Percentiles rank a stretch among this genome's conserved stretches.
Evolutionary conservation across 129 eudicot species (phyloP).

Genomic region (Artemisia argyi): DNA sequence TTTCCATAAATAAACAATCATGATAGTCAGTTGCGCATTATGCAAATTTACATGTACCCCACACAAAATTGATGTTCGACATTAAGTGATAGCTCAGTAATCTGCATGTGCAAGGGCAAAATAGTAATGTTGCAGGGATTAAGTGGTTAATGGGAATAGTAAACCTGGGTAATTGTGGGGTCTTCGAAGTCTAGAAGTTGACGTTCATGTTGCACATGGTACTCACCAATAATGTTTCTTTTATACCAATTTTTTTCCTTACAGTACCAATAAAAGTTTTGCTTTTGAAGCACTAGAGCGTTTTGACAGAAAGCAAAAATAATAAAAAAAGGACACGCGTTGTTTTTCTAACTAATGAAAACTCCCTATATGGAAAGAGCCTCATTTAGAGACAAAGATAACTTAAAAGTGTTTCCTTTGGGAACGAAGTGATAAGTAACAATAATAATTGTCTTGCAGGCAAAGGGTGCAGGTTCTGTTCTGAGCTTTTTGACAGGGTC

Average conservation of each 20-base stretch:
- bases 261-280: background rate
- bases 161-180: conserved; percentile 1
- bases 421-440: background rate
- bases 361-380: background rate
- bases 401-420: background rate
- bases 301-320: no score
- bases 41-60: conserved; percentile 1
- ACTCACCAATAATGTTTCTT: conserved; percentile 4
- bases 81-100: background rate
- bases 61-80: conserved; percentile 8
- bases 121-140: background rate
- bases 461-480: conserved; percentile 98
- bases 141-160: background rate
- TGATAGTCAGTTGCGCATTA: conserved; percentile 9
- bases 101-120: conserved; percentile 3
- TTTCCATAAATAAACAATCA: background rate
- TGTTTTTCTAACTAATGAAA: background rate
- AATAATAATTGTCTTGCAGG: conserved; percentile 45
- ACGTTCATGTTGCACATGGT: background rate
- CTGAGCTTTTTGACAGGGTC: conserved; percentile 92
- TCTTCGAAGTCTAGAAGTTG: background rate
- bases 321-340: no score
- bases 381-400: background rate
- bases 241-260: background rate
- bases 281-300: conserved; percentile 1